Percentiles rank a stretch among this genome's conserved stretches.
These are phyloP conservation scores for Phytophthora citrophthora DNA, from an alignment of 352 stramenopile genomes.

Conservation along the genomic window DNA sequence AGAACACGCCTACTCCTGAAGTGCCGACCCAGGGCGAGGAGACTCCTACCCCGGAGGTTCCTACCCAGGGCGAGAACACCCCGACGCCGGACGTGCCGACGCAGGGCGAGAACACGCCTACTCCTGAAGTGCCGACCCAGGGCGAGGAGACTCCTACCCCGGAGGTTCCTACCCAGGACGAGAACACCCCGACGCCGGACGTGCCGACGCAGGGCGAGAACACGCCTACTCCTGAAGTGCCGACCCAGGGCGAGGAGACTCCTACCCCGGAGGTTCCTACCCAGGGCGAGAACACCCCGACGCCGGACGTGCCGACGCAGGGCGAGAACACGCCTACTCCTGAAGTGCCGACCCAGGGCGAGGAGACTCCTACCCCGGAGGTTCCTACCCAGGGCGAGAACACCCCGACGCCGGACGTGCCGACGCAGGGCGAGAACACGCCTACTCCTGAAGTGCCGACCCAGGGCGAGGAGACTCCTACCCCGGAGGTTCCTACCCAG, in stretches of 20 bases:
- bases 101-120: neutral
- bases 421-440: no score
- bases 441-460: no score
- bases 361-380: no score
- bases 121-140: neutral
- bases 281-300: conserved; percentile 1
- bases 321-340: no score
- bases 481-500: no score
- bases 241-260: neutral
- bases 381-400: no score
- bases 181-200: neutral
- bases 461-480: no score
- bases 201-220: conserved; percentile 2
- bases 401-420: no score
- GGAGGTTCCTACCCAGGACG: neutral
- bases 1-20: neutral
- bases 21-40: neutral
- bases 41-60: neutral
- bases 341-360: no score
- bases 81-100: neutral
- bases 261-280: conserved; percentile 1
- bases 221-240: conserved; percentile 1
- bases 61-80: neutral
- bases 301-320: neutral
- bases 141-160: neutral